These are phyloP conservation scores for Mucor irregularis DNA, from an alignment of 371 early-diverging fungal genomes.

Conservation along the genomic window DNA sequence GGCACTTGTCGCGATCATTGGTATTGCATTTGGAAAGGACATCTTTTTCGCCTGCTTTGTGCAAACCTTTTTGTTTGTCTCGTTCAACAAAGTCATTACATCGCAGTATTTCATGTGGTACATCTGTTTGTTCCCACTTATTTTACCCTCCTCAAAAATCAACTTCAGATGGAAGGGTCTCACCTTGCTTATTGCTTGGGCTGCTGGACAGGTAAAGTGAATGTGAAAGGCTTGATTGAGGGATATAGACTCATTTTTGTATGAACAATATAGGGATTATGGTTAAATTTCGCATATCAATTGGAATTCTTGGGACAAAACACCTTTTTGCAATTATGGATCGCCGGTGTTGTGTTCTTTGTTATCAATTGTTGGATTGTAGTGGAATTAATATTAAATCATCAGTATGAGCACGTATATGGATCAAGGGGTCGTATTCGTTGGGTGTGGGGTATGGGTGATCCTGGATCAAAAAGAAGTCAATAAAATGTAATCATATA, in stretches of 20 bases:
- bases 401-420: constrained; percentile 59
- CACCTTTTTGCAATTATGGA: constrained; percentile 77
- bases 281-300: constrained; percentile 82
- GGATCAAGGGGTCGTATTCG: constrained; percentile 51
- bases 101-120: constrained; percentile 99
- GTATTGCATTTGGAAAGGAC: constrained; percentile 76
- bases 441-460: constrained; percentile 56
- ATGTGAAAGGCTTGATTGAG: too few relatives aligned
- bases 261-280: constrained; percentile 63
- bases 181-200: constrained; percentile 70
- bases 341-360: constrained; percentile 72
- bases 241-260: not conserved
- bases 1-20: constrained; percentile 56
- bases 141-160: constrained; percentile 70
- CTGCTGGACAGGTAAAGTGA: constrained; percentile 59
- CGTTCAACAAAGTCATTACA: constrained; percentile 96
- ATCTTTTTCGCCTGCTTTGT: constrained; percentile 85
- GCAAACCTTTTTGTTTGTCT: constrained; percentile 95
- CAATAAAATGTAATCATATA: too few relatives aligned
- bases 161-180: constrained; percentile 59
- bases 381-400: constrained; percentile 58
- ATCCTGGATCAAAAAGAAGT: constrained; percentile 33
- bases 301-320: constrained; percentile 87
- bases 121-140: constrained; percentile 85
- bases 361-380: constrained; percentile 69